Conservation (phyloP, 2,329 filamentous ascomycete species). For the Aspergillus aculeatus region DNA sequence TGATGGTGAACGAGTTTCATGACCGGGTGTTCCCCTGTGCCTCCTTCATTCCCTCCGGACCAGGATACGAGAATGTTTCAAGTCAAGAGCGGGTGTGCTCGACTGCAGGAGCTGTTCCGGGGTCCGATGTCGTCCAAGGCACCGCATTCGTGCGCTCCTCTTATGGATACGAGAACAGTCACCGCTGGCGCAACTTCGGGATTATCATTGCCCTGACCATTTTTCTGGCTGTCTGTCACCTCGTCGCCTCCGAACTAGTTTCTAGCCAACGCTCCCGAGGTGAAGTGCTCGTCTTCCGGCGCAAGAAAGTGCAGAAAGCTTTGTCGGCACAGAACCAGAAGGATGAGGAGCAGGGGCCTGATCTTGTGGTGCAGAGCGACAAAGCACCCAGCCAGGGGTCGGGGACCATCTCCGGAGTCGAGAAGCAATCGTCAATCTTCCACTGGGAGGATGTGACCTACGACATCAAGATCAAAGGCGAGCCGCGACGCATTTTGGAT, state of each 20-base stretch:
- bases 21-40: constrained; percentile 58
- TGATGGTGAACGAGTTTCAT: constrained; percentile 82
- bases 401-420: constrained; percentile 15
- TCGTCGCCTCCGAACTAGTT: neutral
- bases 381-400: neutral
- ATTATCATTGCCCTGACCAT: constrained; percentile 52
- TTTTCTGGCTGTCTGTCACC: neutral
- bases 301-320: neutral
- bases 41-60: constrained; percentile 41
- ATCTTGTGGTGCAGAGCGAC: neutral
- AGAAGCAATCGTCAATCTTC: constrained; percentile 67
- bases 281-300: constrained; percentile 8
- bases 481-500: constrained; percentile 60
- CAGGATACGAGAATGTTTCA: constrained; percentile 38
- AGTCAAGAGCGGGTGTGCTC: constrained; percentile 55
- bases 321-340: neutral
- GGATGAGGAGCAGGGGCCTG: constrained; percentile 5
- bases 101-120: constrained; percentile 56
- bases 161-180: constrained; percentile 56
- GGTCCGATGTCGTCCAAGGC: constrained; percentile 55
- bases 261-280: neutral
- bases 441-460: constrained; percentile 81
- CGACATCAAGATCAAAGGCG: constrained; percentile 72
- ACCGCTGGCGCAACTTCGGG: constrained; percentile 69
- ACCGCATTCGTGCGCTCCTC: constrained; percentile 55